A percentile compares a stretch with the other conserved stretches of the same genome.
Evolutionary conservation across 2,329 filamentous ascomycete species (phyloP).

Genomic region (Clarireedia paspali): DNA sequence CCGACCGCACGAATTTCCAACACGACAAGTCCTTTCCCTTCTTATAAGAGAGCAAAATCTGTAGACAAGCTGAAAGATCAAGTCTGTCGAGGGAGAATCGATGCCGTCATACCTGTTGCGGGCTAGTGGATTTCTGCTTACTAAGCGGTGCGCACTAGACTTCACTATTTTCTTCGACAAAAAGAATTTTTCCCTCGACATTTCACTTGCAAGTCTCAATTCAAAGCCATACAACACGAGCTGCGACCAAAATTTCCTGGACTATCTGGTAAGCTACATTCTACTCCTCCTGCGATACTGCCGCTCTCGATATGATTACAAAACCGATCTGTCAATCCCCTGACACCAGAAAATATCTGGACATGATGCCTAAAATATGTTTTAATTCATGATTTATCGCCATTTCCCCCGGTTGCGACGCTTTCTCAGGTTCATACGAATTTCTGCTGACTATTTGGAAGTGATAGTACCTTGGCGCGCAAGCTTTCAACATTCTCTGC

Average conservation of each 20-base stretch:
- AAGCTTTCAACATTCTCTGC: too few species aligned
- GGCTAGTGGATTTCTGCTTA: too few species aligned
- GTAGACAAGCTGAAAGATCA: too few species aligned
- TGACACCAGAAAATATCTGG: slow-evolving; percentile 43
- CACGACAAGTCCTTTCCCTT: too few species aligned
- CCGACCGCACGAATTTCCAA: too few species aligned
- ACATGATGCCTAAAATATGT: slow-evolving; percentile 44
- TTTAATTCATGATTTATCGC: slow-evolving; percentile 40
- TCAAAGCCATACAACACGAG: neutral
- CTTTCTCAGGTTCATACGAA: neutral
- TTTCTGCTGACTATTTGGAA: neutral
- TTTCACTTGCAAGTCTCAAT: neutral
- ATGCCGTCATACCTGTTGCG: too few species aligned
- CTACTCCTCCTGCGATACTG: neutral
- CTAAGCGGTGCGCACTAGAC: too few species aligned
- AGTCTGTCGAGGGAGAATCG: too few species aligned
- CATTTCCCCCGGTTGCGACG: slow-evolving; percentile 8
- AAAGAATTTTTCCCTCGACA: neutral
- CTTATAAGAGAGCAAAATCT: too few species aligned
- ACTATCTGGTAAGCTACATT: neutral
- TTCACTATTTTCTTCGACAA: too few species aligned
- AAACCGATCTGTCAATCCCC: slow-evolving; percentile 75
- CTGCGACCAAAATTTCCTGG: neutral
- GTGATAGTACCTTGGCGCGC: neutral
- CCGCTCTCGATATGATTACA: slow-evolving; percentile 53